Evolutionary conservation across 169 alveolate genomes (phyloP).

Genomic region (Plasmodium inui): DNA sequence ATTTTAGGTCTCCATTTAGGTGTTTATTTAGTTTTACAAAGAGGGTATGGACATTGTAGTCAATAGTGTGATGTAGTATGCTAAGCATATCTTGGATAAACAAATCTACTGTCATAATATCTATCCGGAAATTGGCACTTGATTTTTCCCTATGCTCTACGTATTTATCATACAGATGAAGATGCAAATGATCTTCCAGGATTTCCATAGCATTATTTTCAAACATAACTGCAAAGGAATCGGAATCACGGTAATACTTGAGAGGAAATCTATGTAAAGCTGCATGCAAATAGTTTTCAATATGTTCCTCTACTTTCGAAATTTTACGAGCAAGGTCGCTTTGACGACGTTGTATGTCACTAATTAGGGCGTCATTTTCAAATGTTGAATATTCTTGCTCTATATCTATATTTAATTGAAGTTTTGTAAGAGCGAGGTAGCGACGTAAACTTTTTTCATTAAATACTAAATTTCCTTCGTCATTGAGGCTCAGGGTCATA

Average conservation of each 20-base stretch:
- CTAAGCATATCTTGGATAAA: conserved; percentile 19
- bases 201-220: conserved; percentile 23
- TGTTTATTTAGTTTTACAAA: conserved; percentile 17
- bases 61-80: conserved; percentile 8
- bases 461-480: conserved; percentile 5
- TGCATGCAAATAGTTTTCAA: neutral
- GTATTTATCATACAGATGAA: neutral
- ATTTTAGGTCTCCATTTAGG: conserved; percentile 38
- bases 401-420: neutral
- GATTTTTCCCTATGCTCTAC: neutral
- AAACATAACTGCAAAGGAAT: conserved; percentile 22
- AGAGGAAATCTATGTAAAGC: conserved; percentile 20
- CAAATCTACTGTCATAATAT: neutral
- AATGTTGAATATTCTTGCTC: neutral
- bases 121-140: neutral
- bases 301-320: conserved; percentile 9
- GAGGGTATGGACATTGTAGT: neutral
- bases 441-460: neutral
- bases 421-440: neutral
- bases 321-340: neutral
- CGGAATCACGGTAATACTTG: neutral
- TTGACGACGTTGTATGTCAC: neutral
- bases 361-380: neutral
- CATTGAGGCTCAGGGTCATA: conserved; percentile 1
- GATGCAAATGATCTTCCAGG: conserved; percentile 10